Evolutionary conservation across 768 basidiomycete species (phyloP), one percentile per base, ranked within the genome.

Genomic region (Leccinum broughii): DNA sequence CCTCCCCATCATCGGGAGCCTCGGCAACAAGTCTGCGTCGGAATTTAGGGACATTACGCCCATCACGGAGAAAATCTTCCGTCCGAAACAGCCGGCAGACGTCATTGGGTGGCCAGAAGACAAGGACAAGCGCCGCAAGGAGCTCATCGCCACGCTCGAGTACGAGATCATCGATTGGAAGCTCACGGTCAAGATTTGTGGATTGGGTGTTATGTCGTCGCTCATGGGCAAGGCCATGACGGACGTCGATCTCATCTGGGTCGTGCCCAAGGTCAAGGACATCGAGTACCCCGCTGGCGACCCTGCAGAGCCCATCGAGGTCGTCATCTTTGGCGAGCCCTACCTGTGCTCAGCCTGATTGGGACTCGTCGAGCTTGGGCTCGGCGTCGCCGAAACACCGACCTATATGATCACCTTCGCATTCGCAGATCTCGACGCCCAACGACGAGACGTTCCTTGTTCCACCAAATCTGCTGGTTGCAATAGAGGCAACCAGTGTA

Each of bases 121-220:
- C 77, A 90, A 88, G 77, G 83, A 88, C 68, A 97, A 96, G 76
- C 86, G 94, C 52, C 83, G 95, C 72, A 93, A 90, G 74, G 93
- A 95, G 28, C 82, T 97, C 49, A 97, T 97, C 62, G 79, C 95
- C 17, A 96, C 95, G 0, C 81, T 97, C 54, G 95, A 97, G 76
- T 97, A 97, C 76, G 95, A 97, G 74, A 91, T 97, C 70, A 87
- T 97, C 69, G 95, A 96, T 70, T 97, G 95, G 94, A 95, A 95
- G 76, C 76, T 95, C 62, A 97, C 96, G 76, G 95, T 97, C 80
- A 96, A 96, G 81, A 96, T 96, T 64, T 95, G 95, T 77, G 95
- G 95, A 75, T 82, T 97, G 20, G 95, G 95, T 81, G 95, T 96
- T 78, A 97, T 97, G 95, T 96, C 95, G 3, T 89, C 89, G 75